A percentile compares a stretch with the other conserved stretches of the same genome.
Conservation (phyloP, 164 flowering plant species). For the Euptelea pleiosperma region DNA sequence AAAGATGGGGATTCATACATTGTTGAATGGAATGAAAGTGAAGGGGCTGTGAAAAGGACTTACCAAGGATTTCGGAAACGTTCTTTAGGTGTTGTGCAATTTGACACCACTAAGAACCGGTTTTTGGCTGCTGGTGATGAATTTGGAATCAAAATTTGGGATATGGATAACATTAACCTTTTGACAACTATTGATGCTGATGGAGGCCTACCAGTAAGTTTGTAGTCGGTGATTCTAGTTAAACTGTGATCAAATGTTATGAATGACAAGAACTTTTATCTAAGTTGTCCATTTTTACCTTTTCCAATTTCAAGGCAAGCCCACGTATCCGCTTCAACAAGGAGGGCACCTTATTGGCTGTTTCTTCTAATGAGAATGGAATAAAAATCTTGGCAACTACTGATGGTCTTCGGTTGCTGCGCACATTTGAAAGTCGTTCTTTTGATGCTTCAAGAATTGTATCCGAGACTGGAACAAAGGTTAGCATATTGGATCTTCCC, state of each 20-base stretch:
- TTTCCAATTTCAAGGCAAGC: constrained; percentile 38
- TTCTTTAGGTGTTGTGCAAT: constrained; percentile 47
- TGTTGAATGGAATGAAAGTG: constrained; percentile 96
- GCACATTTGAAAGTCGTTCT: constrained; percentile 34
- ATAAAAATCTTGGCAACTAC: constrained; percentile 55
- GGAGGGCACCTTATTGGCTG: constrained; percentile 63
- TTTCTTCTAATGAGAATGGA: constrained; percentile 48
- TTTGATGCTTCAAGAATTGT: constrained; percentile 36
- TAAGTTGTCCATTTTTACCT: neutral
- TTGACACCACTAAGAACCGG: constrained; percentile 54
- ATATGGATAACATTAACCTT: constrained; percentile 59
- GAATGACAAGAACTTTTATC: neutral
- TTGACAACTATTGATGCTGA: constrained; percentile 65
- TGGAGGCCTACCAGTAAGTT: constrained; percentile 61
- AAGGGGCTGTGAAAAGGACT: constrained; percentile 80
- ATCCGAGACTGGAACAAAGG: constrained; percentile 35
- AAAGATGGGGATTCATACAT: constrained; percentile 85
- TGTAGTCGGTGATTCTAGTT: neutral
- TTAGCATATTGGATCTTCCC: constrained; percentile 12
- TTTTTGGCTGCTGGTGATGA: constrained; percentile 81
- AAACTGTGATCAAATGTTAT: neutral
- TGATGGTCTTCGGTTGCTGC: constrained; percentile 38
- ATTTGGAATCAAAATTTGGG: constrained; percentile 59
- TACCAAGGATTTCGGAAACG: constrained; percentile 58
- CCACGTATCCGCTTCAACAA: constrained; percentile 68